Evolutionary conservation across 83 land plant genomes (phyloP).

Genomic region (Diphasiastrum complanatum): DNA sequence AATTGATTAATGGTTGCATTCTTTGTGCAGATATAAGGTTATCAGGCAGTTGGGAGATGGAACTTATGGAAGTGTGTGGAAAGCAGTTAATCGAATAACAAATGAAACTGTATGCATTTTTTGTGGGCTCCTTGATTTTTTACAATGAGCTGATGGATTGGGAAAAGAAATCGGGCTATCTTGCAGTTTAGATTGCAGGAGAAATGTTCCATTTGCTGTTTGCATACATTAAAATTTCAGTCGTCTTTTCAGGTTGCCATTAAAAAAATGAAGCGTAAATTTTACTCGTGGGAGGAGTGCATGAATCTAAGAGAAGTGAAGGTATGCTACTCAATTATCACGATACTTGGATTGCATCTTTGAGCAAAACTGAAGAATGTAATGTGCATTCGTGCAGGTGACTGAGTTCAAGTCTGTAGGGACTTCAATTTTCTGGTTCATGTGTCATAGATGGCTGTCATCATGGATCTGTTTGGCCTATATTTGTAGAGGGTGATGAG

Average conservation of each 20-base stretch:
- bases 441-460: no score
- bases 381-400: no score
- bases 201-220: constrained; percentile 25
- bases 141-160: not conserved
- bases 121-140: not conserved
- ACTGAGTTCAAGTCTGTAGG: no score
- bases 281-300: constrained; percentile 93
- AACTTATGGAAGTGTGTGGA: constrained; percentile 27
- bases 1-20: no score
- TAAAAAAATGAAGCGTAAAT: constrained; percentile 91
- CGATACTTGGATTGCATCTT: no score
- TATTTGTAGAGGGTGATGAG: no score
- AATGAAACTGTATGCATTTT: constrained; percentile 16
- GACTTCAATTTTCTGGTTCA: no score
- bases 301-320: constrained; percentile 93
- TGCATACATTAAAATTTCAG: constrained; percentile 18
- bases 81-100: constrained; percentile 13
- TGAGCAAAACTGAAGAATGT: no score
- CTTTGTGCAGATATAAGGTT: constrained; percentile 19
- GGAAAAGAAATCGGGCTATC: not conserved
- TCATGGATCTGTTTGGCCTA: no score
- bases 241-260: constrained; percentile 66
- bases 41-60: constrained; percentile 26
- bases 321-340: constrained; percentile 28
- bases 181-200: constrained; percentile 16